These are phyloP conservation scores for Pseudogymnoascus sp. DNA, from an alignment of 2,329 filamentous ascomycete species.

Conservation along the genomic window DNA sequence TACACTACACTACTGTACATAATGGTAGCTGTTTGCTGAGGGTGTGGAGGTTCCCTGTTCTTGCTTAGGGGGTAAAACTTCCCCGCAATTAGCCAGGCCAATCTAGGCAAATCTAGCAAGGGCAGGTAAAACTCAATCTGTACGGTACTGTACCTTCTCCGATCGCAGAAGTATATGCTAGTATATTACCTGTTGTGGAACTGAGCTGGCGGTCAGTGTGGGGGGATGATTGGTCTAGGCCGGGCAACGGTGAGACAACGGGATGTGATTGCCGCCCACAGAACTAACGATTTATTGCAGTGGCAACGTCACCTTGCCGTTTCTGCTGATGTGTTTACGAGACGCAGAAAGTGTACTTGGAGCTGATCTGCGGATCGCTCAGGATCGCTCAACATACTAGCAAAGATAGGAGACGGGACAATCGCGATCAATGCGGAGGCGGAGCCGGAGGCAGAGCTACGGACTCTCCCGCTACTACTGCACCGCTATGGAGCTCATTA, in stretches of 20 bases:
- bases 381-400: background rate
- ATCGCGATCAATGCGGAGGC: background rate
- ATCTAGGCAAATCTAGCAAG: background rate
- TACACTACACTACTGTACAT: background rate
- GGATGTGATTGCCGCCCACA: constrained; percentile 1
- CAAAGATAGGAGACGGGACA: background rate
- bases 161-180: background rate
- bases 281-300: constrained; percentile 1
- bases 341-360: too few relatives aligned
- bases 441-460: too few relatives aligned
- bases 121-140: background rate
- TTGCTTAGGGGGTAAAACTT: background rate
- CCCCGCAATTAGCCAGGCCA: background rate
- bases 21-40: background rate
- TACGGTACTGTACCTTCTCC: background rate
- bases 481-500: background rate
- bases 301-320: background rate
- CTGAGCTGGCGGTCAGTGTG: background rate
- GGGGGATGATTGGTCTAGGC: background rate
- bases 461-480: constrained; percentile 1
- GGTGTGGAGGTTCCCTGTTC: background rate
- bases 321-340: background rate
- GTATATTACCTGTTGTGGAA: background rate
- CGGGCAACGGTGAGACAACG: background rate
- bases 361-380: background rate